These are phyloP conservation scores for Castanea mollissima DNA, from an alignment of 306 rosid genomes.

Conservation along the genomic window DNA sequence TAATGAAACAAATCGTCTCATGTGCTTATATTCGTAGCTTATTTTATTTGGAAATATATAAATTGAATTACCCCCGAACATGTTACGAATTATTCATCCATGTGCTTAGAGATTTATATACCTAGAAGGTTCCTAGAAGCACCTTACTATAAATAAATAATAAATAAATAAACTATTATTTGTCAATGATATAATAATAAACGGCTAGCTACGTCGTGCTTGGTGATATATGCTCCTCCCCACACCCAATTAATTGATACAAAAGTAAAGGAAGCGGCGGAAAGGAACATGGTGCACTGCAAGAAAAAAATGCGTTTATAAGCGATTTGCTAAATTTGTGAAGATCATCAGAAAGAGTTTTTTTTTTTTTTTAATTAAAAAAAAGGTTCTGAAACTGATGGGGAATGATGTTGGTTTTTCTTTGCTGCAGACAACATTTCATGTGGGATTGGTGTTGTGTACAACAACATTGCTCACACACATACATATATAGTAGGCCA, in stretches of 20 bases:
- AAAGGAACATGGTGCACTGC: constrained; percentile 41
- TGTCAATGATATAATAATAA: constrained; percentile 2
- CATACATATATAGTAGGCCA: not conserved
- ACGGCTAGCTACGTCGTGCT: constrained; percentile 33
- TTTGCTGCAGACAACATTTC: constrained; percentile 10
- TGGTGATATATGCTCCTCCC: constrained; percentile 37
- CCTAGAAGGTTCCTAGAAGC: constrained; percentile 36
- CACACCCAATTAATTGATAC: constrained; percentile 29
- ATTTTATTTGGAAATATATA: constrained; percentile 12
- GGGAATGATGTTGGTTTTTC: constrained; percentile 16
- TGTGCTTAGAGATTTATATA: constrained; percentile 35
- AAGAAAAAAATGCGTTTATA: constrained; percentile 12
- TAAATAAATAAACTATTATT: not conserved
- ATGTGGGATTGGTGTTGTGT: constrained; percentile 10
- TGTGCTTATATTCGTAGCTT: constrained; percentile 38
- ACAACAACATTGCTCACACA: not conserved
- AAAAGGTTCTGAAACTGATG: constrained; percentile 42
- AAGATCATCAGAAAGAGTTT: constrained; percentile 22
- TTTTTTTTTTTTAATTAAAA: constrained; percentile 25
- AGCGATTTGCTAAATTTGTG: constrained; percentile 3
- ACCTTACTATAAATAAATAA: not conserved
- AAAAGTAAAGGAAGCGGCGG: constrained; percentile 33
- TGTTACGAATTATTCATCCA: constrained; percentile 28
- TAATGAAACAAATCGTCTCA: constrained; percentile 16
- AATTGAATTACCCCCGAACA: constrained; percentile 15